phyloP scores from a whole-genome alignment of 2,329 filamentous ascomycete genomes.

The Ophiostoma novo-ulmi region DNA sequence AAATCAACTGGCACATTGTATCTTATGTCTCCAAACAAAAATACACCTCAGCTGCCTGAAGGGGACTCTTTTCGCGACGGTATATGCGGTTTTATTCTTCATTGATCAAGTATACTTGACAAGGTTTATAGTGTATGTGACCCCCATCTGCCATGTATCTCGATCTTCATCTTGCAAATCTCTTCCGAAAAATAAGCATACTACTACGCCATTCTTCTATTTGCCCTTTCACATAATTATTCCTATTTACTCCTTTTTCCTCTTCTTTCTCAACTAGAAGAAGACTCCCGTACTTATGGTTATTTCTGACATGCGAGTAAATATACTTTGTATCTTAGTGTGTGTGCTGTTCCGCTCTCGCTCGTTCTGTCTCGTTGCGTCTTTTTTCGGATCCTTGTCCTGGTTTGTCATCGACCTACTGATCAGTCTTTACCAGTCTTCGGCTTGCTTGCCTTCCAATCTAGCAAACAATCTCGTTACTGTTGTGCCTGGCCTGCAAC shows the following conservation, averaged over 20 bases:
- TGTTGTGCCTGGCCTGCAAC: constrained; percentile 5
- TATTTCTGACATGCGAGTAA: not conserved
- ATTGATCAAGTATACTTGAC: not conserved
- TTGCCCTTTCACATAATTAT: not conserved
- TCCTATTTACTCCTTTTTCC: not conserved
- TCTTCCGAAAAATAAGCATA: not conserved
- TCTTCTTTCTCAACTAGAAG: not conserved
- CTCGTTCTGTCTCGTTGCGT: not conserved
- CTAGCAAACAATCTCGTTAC: not conserved
- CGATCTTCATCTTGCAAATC: not conserved
- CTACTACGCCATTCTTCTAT: not conserved
- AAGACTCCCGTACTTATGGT: not conserved
- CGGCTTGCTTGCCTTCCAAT: not conserved
- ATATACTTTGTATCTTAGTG: not conserved
- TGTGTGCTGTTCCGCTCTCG: not conserved
- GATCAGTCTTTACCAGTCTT: not conserved
- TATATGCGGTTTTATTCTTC: not conserved
- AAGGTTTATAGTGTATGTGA: not conserved
- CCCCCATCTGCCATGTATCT: not conserved
- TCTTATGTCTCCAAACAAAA: not conserved
- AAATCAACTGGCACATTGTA: not conserved
- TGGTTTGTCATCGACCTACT: too few relatives aligned
- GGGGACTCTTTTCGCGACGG: constrained; percentile 5
- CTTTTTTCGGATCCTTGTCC: not conserved
- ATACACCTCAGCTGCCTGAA: not conserved